Base-by-base conservation (phyloP, 1,284 basidiomycete species). In the Mycosarcoma maydis region DNA sequence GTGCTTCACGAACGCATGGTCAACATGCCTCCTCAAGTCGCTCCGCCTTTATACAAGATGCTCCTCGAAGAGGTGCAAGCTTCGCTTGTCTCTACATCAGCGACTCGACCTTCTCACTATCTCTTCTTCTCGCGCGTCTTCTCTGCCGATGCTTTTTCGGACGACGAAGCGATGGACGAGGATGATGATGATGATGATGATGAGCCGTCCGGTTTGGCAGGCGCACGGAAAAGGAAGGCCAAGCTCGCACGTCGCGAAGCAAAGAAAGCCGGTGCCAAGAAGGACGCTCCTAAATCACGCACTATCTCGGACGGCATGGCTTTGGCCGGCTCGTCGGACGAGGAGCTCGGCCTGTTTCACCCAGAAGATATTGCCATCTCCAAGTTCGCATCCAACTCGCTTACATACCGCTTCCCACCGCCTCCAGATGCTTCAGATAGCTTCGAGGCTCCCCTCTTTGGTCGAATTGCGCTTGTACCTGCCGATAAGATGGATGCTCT, bases 1-100 rank as follows among this genome's bases (percentile, higher is more conserved):
- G 61, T 80, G 34, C 38, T 80, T 36, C 77, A 80, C 59, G 79
- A 80, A 48, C 72, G 79, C 20, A 78, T 80, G 76, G 72, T 80
- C 57, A 80, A 80, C 59, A 64, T 80, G 55, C 79, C 79, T 1
- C 66, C 71, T 3, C 73, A 72, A 26, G 61, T 78, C 2, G 70
- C 73, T 23, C 75, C 75, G 7, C 79, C 76, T 16, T 72, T 80
- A n/a, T 75, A 80, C 61, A 73, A 73, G 38, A 76, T 80, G 75
- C 55, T 80, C 3, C 42, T 70, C 36, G 72, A 78, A 24, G 79
- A 80, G 40, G 36, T 76, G 5, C 44, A 30, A 2, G 47, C 66
- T 2, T 59, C 56, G 14, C 48, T 53, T 4, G 22, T 52, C 2
- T 43, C 66, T 17, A 50, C 60, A 16, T 52, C 52, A 0, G 40